Evolutionary conservation across 2,329 filamentous ascomycete species (phyloP).

Genomic region (Ploettnerulaceae sp.): DNA sequence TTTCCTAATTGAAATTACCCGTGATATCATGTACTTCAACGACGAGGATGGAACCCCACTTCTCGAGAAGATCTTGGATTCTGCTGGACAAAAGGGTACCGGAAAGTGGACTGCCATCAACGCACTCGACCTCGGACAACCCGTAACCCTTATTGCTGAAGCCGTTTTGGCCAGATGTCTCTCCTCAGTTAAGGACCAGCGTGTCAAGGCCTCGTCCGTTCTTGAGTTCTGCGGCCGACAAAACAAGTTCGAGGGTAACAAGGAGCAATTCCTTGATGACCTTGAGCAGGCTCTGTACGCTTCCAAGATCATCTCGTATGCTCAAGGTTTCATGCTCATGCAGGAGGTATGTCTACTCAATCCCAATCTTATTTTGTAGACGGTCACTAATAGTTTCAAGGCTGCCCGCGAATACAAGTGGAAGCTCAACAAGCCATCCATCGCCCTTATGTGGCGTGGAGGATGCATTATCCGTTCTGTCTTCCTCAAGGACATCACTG

Average conservation of each 20-base stretch:
- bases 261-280: constrained; percentile 89
- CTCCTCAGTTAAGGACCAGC: constrained; percentile 91
- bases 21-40: constrained; percentile 97
- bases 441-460: constrained; percentile 99
- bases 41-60: constrained; percentile 88
- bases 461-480: constrained; percentile 99
- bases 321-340: constrained; percentile 99
- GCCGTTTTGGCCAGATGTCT: constrained; percentile 93
- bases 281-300: constrained; percentile 98
- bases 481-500: constrained; percentile 99
- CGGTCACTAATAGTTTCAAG: constrained; percentile 44
- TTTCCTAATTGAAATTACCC: constrained; percentile 98
- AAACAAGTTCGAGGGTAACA: constrained; percentile 82
- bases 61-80: constrained; percentile 98
- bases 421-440: constrained; percentile 99
- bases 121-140: constrained; percentile 96
- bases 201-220: constrained; percentile 71
- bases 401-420: constrained; percentile 93
- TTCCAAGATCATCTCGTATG: constrained; percentile 99
- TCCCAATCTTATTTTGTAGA: background rate
- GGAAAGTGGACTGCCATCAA: constrained; percentile 99
- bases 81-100: constrained; percentile 98
- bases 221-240: constrained; percentile 69
- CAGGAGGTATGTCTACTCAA: constrained; percentile 66
- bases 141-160: constrained; percentile 96